Base-by-base conservation (phyloP, 2,329 filamentous ascomycete genomes). In the Monosporascus sp. region DNA sequence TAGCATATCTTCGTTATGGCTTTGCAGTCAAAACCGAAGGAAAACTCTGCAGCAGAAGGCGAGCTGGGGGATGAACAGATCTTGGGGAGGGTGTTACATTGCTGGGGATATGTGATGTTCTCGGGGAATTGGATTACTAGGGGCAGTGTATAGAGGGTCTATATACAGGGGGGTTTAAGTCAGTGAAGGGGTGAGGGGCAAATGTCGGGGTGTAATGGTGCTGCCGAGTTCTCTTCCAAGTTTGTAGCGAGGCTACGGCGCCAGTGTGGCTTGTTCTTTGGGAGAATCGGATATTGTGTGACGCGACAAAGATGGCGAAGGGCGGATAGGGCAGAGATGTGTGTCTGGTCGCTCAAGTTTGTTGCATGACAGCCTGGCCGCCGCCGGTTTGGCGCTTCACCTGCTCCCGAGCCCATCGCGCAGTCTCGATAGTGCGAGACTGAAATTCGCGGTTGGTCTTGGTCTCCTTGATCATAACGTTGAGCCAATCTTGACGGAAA, bases 361-460 rank as follows among this genome's bases (percentile, higher is more conserved):
- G 74, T 51, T 75, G 70, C 78, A 84, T 82, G 63, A 80, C 74
- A 51, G 70, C 75, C 63, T 67, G 69, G 49, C 70, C 66, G 59
- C 81, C 81, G 54, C 81, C 80, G 50, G 86, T 74, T 74, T 99
- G 94, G 65, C 91, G 88, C 81, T 97, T 97, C 71, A 97, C 92
- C 71, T 97, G 91, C 74, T 97, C 94, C 56, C 93, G 88, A 58
- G 94, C 92, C 94, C 94, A 99, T 65, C 93, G 88, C 68, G 94
- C 94, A 47, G 94, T 97, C 61, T 97, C 91, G 60, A 94, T 87
- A 3, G 94, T 99, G 58, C 92, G 88, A 28, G 82, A 68, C 63
- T 86, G 81, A 76, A 89, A 97, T 47, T 97, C 92, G 63, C 89
- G 87, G 78, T 94, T 97, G 55, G 84, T 82, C 66, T 92, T 89